Percentiles rank a stretch among this genome's conserved stretches.
Conservation (phyloP, 1,139 yeast species). For the Suhomyces chickasaworum region DNA sequence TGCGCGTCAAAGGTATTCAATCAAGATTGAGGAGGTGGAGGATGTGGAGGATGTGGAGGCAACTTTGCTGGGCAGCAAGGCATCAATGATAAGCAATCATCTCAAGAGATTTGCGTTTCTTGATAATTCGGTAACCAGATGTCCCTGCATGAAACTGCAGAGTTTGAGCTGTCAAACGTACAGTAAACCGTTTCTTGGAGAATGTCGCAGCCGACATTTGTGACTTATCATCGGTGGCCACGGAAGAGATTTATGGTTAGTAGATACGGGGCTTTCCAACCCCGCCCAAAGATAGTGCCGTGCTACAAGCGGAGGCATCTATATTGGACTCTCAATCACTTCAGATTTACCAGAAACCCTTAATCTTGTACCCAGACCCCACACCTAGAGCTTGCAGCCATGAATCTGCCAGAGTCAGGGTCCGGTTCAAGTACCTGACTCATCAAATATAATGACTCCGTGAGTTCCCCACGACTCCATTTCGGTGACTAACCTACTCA, state of each 20-base stretch:
- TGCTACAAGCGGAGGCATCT: slow-evolving; percentile 1
- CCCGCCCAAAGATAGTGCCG: not conserved
- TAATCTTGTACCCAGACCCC: not conserved
- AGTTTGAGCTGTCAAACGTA: not conserved
- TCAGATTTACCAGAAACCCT: not conserved
- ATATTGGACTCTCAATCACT: not conserved
- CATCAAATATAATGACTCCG: too few species aligned
- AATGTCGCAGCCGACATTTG: slow-evolving; percentile 2
- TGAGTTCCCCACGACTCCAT: too few species aligned
- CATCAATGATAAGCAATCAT: not conserved
- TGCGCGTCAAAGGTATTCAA: too few species aligned
- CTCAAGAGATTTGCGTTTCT: not conserved
- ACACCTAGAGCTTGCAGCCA: not conserved
- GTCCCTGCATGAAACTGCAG: not conserved
- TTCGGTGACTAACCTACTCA: too few species aligned
- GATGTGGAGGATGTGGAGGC: too few species aligned
- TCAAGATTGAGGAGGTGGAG: too few species aligned
- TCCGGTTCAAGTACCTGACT: too few species aligned
- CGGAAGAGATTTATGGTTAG: not conserved
- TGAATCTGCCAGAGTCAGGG: not conserved
- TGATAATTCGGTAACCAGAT: not conserved
- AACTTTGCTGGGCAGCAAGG: not conserved
- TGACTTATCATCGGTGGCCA: slow-evolving; percentile 1
- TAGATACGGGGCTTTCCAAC: not conserved
- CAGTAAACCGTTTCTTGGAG: not conserved